Percentiles rank a stretch among this genome's conserved stretches.
Evolutionary conservation across 2,329 filamentous ascomycete genomes (phyloP).

Genomic region (Orbilia oligospora): DNA sequence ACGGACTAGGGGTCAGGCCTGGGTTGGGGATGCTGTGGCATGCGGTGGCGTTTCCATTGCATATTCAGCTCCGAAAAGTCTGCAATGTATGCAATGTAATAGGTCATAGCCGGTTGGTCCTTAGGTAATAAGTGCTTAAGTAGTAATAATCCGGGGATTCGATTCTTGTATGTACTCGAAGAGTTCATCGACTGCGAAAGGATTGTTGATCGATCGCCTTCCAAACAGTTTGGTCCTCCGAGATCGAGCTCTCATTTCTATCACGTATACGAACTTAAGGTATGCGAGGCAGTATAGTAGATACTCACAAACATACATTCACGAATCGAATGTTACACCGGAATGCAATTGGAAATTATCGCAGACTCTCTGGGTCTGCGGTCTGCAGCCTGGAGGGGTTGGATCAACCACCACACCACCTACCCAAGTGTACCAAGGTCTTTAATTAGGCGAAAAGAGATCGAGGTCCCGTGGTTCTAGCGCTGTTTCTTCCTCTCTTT

Average conservation of each 20-base stretch:
- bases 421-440: too few relatives aligned
- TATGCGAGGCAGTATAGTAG: too few relatives aligned
- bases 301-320: too few relatives aligned
- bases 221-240: too few relatives aligned
- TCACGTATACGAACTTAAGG: too few relatives aligned
- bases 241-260: too few relatives aligned
- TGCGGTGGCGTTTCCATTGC: slow-evolving; percentile 5
- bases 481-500: too few relatives aligned
- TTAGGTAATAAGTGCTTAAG: background rate
- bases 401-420: background rate
- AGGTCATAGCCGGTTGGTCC: background rate
- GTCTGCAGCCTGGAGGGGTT: too few relatives aligned
- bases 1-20: background rate
- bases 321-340: too few relatives aligned
- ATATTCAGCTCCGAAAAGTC: slow-evolving; percentile 4
- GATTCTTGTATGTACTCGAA: background rate
- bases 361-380: background rate
- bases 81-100: slow-evolving; percentile 1
- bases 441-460: background rate
- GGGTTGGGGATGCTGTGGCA: background rate
- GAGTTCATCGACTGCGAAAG: slow-evolving; percentile 1
- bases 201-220: background rate
- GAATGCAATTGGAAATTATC: background rate
- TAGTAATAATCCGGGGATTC: slow-evolving; percentile 8
- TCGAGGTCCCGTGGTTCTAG: slow-evolving; percentile 43